Percentiles rank a stretch among this genome's conserved stretches.
phyloP scores from a whole-genome alignment of 768 basidiomycete genomes.

The Hygrophoropsis aurantiaca region DNA sequence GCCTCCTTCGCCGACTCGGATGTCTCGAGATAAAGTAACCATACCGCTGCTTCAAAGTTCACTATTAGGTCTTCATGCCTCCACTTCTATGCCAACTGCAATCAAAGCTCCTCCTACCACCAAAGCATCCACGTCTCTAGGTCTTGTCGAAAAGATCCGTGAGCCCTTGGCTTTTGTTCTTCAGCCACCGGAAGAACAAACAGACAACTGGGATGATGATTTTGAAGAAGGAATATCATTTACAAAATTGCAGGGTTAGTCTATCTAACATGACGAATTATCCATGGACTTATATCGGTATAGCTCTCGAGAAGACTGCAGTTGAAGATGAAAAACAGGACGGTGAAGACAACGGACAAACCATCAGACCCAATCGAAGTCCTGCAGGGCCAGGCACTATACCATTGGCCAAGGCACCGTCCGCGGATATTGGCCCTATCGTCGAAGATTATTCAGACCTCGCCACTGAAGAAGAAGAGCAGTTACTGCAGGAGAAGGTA shows the following conservation, averaged over 20 bases:
- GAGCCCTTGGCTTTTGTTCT: slow-evolving; percentile 65
- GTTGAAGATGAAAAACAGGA: slow-evolving; percentile 55
- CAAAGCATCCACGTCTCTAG: slow-evolving; percentile 24
- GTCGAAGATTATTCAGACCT: slow-evolving; percentile 93
- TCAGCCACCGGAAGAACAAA: slow-evolving; percentile 79
- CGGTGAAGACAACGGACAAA: slow-evolving; percentile 75
- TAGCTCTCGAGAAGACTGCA: slow-evolving; percentile 64
- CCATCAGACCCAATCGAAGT: slow-evolving; percentile 75
- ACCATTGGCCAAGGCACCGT: slow-evolving; percentile 59
- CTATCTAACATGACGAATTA: background rate
- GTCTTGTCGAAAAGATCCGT: slow-evolving; percentile 37
- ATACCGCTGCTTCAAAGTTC: slow-evolving; percentile 29
- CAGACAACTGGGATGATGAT: slow-evolving; percentile 98
- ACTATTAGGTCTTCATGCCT: slow-evolving; percentile 34
- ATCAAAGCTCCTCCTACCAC: slow-evolving; percentile 19
- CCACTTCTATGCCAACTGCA: slow-evolving; percentile 29
- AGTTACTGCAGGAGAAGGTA: slow-evolving; percentile 71
- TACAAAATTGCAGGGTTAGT: slow-evolving; percentile 71
- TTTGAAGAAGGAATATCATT: slow-evolving; percentile 93
- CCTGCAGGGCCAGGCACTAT: slow-evolving; percentile 52
- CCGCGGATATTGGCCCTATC: slow-evolving; percentile 62
- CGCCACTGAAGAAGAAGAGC: slow-evolving; percentile 74
- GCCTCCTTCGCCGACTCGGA: slow-evolving; percentile 43
- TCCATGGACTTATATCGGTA: background rate
- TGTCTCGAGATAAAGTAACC: slow-evolving; percentile 24